Evolutionary conservation across 306 rosid species (phyloP), one percentile per base, ranked within the genome.

Genomic region (Castanopsis chinensis): DNA sequence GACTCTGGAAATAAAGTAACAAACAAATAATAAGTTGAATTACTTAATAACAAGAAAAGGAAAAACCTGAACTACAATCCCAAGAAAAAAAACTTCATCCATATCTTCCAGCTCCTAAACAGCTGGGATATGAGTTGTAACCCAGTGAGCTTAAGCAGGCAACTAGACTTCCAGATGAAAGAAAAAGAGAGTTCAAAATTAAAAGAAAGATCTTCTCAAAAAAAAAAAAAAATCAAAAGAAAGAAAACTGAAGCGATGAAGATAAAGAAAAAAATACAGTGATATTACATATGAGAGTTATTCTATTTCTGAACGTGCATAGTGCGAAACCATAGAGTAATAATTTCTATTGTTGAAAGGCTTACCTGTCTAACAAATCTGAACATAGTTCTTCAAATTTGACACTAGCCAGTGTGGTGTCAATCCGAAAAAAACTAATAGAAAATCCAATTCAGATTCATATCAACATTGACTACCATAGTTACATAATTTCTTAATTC

Each of bases 21-120:
- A 35, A 35, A 35, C 5, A 35, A 35, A 5, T 1, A 33, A 32
- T 32, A 32, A 32, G 35, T 32, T 32, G 5, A 32, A 32, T 4
- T 32, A 32, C 35, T 4, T 33, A 5, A 5, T 33, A 5, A 35
- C 10, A 65, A 6, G 71, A 32, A 0, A 53, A 5, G 20, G 51
- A 30, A 81, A 30, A 53, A 93, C 98, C 94, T 92, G 97, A 80
- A 94, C 97, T 41, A 96, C 96, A 84, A 94, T 96, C 15, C 98
- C 96, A 57, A 94, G 86, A 27, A 96, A 96, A 72, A 94, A 96
- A 85, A 92, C 98, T 89, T 94, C 98, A 85, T 94, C 97, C 25
- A 96, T 97, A 79, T 94, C 8, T 35, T 35, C 41, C 8, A 4
- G 35, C 6, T 33, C 1, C 35, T 33, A 33, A 33, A 33, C 6